A percentile compares a stretch with the other conserved stretches of the same genome.
Conservation (phyloP, 1,284 basidiomycete genomes). For the Coniophora puteana region DNA sequence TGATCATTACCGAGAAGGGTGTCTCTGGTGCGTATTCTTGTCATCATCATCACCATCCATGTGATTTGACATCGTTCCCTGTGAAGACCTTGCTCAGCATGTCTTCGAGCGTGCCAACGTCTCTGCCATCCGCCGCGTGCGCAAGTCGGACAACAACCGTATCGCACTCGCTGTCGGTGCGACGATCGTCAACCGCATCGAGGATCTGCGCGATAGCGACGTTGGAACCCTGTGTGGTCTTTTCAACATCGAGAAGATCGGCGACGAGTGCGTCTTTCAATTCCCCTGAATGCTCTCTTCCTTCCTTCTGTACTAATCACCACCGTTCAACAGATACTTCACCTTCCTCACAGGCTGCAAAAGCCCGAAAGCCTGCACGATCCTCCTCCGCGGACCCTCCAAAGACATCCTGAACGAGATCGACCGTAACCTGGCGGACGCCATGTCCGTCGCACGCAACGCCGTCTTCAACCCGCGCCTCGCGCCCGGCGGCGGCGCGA, state of each 20-base stretch:
- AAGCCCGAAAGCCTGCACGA: slow-evolving; percentile 96
- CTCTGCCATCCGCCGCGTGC: slow-evolving; percentile 89
- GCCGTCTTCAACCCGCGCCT: slow-evolving; percentile 94
- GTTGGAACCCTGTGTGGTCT: slow-evolving; percentile 92
- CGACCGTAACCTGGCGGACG: slow-evolving; percentile 95
- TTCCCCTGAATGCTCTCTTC: slow-evolving; percentile 1
- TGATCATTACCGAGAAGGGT: slow-evolving; percentile 97
- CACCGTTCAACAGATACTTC: slow-evolving; percentile 70
- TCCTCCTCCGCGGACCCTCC: slow-evolving; percentile 95
- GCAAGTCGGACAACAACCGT: slow-evolving; percentile 99
- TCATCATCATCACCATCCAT: too few relatives aligned
- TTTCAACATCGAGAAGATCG: slow-evolving; percentile 96
- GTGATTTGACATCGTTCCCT: slow-evolving; percentile 1
- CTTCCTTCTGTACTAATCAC: slow-evolving; percentile 1
- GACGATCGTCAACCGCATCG: slow-evolving; percentile 95
- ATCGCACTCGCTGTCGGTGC: slow-evolving; percentile 95
- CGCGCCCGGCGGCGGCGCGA: slow-evolving; percentile 93
- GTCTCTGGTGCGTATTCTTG: slow-evolving; percentile 68
- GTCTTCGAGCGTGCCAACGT: slow-evolving; percentile 88
- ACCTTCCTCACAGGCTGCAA: slow-evolving; percentile 93
- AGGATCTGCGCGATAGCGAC: slow-evolving; percentile 91
- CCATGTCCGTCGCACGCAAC: slow-evolving; percentile 96
- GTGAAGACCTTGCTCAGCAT: slow-evolving; percentile 88
- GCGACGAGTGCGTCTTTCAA: slow-evolving; percentile 84
- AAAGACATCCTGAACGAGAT: slow-evolving; percentile 99